Percentiles rank a stretch among this genome's conserved stretches.
phyloP scores from a whole-genome alignment of 2,329 filamentous ascomycete species.

The Penicillium vulpinum region DNA sequence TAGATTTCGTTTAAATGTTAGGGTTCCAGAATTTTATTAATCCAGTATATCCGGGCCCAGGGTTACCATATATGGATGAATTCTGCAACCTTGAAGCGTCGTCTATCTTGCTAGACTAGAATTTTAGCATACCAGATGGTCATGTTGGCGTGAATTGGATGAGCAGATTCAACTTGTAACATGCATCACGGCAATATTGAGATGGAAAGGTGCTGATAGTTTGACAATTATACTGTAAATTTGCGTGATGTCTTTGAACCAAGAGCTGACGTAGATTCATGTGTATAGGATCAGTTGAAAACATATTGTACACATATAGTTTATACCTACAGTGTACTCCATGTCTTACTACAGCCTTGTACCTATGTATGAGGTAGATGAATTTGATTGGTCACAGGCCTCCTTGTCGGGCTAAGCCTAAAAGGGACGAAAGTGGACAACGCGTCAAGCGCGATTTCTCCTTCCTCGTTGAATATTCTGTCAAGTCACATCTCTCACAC shows the following conservation, averaged over 20 bases:
- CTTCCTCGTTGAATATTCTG: slow-evolving; percentile 5
- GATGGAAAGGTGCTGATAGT: background rate
- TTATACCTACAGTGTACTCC: background rate
- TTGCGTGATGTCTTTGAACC: background rate
- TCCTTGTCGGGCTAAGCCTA: slow-evolving; percentile 24
- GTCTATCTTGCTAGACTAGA: background rate
- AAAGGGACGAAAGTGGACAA: slow-evolving; percentile 36
- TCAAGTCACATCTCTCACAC: background rate
- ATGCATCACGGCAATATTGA: background rate
- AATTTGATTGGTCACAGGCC: slow-evolving; percentile 20
- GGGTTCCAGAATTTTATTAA: background rate
- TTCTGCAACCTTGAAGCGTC: too few relatives aligned
- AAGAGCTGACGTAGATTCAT: background rate
- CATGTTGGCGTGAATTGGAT: too few relatives aligned
- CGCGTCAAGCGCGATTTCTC: slow-evolving; percentile 31
- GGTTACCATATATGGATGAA: too few relatives aligned
- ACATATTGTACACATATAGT: background rate
- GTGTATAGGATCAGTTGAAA: background rate
- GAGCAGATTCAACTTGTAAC: background rate
- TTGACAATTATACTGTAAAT: background rate
- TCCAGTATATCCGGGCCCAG: background rate
- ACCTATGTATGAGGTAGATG: background rate
- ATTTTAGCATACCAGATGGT: background rate
- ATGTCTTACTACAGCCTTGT: too few relatives aligned
- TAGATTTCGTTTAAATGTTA: background rate